These are phyloP conservation scores for Schizophyllum commune DNA, from an alignment of 1,284 basidiomycete species.

Conservation along the genomic window DNA sequence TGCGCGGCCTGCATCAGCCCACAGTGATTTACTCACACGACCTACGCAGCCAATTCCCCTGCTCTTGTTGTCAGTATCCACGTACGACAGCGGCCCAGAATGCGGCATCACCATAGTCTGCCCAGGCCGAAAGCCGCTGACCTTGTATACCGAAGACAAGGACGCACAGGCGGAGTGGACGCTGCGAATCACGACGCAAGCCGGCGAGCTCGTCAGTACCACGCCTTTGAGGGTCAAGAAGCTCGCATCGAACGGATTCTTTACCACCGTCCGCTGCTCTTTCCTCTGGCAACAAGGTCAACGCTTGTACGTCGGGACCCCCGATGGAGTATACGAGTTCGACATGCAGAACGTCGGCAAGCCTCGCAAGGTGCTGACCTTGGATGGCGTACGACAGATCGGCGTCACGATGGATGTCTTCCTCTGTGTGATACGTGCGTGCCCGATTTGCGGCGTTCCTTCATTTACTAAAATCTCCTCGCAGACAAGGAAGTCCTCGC, in stretches of 20 bases:
- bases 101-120: not conserved
- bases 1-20: not conserved
- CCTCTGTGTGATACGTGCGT: not conserved
- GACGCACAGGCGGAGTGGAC: not conserved
- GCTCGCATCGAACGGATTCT: not conserved
- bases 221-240: not conserved
- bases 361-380: not conserved
- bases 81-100: not conserved
- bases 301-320: not conserved
- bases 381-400: not conserved
- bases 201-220: not conserved
- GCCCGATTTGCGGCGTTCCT: no score
- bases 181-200: not conserved
- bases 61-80: not conserved
- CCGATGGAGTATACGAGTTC: not conserved
- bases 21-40: not conserved
- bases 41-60: not conserved
- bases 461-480: not conserved
- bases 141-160: not conserved
- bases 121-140: not conserved
- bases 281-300: not conserved
- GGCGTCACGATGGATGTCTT: not conserved
- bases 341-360: not conserved
- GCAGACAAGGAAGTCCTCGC: not conserved
- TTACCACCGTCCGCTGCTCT: not conserved